Base-by-base conservation (phyloP, 1,284 basidiomycete genomes). In the Trichosporon ovoides region DNA sequence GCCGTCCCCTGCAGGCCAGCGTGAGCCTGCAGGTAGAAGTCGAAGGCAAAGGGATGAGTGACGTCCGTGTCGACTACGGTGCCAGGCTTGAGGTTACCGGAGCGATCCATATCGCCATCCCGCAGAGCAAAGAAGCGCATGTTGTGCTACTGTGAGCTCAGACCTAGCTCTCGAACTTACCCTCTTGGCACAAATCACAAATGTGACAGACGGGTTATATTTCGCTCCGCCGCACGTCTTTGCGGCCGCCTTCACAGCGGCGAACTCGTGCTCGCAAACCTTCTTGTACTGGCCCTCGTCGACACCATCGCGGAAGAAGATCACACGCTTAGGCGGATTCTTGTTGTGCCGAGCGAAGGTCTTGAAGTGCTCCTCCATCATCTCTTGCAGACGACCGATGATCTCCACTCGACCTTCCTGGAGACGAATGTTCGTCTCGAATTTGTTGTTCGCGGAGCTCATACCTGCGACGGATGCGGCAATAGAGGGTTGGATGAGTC, bases 251-350 rank as follows among this genome's bases (percentile, higher is more conserved):
- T 74, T 67, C 11, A 62, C 57, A 0, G 69, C 66, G 1, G 61
- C 53, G 12, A 77, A 67, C 63, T 80, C 79, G 11, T 64, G 18
- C 60, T 78, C 66, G 11, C 78, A 75, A 53, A 78, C 78, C 12
- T 74, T 66, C 14, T 71, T 67, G 60, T 76, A 80, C 64, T 81
- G 80, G 0, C 80, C 80, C 57, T 82, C 79, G 13, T 74, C 76
- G 1, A 81, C 78, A 52, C 80, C 80, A 60, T 81, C 80, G 50
- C 80, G 76, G 72, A 79, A 79, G 66, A 80, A 74, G 54, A 79
- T 61, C 50, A 80, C 74, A 50, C 69, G 74, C 13, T 69, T 58
- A 0, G 79, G 76, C 0, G 77, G 74, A n/a, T 60, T 59, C 48
- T 69, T 73, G 54, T 65, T 70, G 57, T 73, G 73, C 13, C 56